phyloP scores from a whole-genome alignment of 257 asterid genomes.

The Ligustrum vulgare region DNA sequence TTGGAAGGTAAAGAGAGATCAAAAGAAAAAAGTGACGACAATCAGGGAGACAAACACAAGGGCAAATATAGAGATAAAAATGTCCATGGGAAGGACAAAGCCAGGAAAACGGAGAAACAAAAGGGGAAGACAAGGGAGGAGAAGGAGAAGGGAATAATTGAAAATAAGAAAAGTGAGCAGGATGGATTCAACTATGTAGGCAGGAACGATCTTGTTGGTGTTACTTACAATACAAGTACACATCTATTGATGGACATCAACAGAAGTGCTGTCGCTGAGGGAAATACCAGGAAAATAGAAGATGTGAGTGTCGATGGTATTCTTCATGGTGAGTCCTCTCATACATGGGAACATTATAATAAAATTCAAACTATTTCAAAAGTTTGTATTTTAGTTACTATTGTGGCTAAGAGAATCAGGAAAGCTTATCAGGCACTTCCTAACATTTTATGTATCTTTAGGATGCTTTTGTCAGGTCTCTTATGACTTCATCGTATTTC shows the following conservation, averaged over 20 bases:
- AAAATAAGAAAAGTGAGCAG: slow-evolving; percentile 37
- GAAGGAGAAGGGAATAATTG: slow-evolving; percentile 38
- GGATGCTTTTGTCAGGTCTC: slow-evolving; percentile 18
- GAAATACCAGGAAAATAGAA: slow-evolving; percentile 54
- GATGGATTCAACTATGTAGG: slow-evolving; percentile 29
- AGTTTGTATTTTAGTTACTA: slow-evolving; percentile 17
- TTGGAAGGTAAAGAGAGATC: slow-evolving; percentile 44
- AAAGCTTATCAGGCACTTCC: slow-evolving; percentile 3
- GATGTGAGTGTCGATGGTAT: slow-evolving; percentile 59
- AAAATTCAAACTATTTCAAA: slow-evolving; percentile 4
- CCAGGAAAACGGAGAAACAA: slow-evolving; percentile 18
- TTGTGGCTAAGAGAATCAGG: not conserved
- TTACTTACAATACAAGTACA: slow-evolving; percentile 26
- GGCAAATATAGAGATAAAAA: slow-evolving; percentile 43
- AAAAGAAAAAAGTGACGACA: slow-evolving; percentile 38
- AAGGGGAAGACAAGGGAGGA: slow-evolving; percentile 30
- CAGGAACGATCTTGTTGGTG: slow-evolving; percentile 31
- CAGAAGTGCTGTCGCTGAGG: slow-evolving; percentile 38
- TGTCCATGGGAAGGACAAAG: slow-evolving; percentile 43
- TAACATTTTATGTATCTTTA: not conserved
- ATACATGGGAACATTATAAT: slow-evolving; percentile 4
- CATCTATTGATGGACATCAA: slow-evolving; percentile 32
- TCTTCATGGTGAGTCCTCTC: slow-evolving; percentile 61
- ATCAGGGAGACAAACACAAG: slow-evolving; percentile 39
- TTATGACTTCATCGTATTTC: slow-evolving; percentile 13